Conservation (phyloP, 2,329 filamentous ascomycete species). For the Penicillium sp. region DNA sequence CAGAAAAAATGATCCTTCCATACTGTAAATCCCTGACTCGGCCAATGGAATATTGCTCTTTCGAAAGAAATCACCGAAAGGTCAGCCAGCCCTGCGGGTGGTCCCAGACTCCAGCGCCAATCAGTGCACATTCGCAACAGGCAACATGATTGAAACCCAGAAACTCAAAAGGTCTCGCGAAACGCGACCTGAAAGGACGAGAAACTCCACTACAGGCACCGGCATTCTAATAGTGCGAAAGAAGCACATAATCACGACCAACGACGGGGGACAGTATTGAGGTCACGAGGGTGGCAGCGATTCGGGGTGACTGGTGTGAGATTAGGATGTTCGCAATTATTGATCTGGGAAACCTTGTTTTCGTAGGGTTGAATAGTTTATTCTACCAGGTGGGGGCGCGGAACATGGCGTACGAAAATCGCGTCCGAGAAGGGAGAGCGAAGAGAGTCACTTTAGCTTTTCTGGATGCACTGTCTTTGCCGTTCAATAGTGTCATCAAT, state of each 20-base stretch:
- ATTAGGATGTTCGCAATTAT: constrained; percentile 3
- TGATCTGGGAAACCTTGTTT: not conserved
- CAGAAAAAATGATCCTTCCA: too few species aligned
- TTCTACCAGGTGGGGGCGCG: not conserved
- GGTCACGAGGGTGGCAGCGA: not conserved
- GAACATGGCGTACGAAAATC: not conserved
- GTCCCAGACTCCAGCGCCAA: not conserved
- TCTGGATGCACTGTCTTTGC: too few species aligned
- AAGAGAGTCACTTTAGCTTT: not conserved
- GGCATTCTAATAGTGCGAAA: not conserved
- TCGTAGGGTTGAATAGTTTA: not conserved
- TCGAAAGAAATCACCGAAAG: not conserved
- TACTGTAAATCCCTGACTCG: too few species aligned
- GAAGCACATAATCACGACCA: too few species aligned
- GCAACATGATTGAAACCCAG: not conserved
- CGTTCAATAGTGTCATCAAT: too few species aligned
- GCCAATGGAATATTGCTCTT: not conserved
- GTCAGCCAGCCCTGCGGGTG: not conserved
- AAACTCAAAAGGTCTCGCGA: not conserved
- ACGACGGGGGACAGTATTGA: not conserved
- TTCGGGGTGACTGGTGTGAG: not conserved
- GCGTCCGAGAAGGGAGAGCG: not conserved
- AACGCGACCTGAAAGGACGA: not conserved
- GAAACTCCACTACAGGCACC: not conserved
- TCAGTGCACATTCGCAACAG: not conserved